phyloP scores from a whole-genome alignment of 306 rosid species.

The Cucurbita ficifolia region DNA sequence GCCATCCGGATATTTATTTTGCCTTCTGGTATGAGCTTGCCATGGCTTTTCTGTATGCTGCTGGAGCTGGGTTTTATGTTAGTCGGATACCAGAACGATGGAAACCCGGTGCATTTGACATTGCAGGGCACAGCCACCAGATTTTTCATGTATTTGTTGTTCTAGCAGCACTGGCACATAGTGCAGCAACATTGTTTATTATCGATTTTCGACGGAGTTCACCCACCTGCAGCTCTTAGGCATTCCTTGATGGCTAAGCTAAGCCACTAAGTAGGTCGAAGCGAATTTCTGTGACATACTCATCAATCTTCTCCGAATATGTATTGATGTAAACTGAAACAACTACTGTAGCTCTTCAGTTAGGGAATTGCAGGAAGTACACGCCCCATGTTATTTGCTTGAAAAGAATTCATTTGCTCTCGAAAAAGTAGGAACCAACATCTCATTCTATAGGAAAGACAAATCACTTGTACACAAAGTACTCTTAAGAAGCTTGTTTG shows the following conservation, averaged over 20 bases:
- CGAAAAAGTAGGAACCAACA: background rate
- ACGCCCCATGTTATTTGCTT: background rate
- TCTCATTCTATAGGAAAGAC: background rate
- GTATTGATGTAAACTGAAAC: background rate
- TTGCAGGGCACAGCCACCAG: slow-evolving; percentile 96
- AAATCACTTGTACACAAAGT: background rate
- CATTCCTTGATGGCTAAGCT: background rate
- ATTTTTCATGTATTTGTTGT: slow-evolving; percentile 75
- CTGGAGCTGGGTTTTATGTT: slow-evolving; percentile 58
- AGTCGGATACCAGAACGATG: slow-evolving; percentile 66
- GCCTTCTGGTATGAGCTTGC: slow-evolving; percentile 55
- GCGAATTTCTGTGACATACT: background rate
- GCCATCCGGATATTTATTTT: slow-evolving; percentile 22
- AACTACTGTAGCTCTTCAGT: background rate
- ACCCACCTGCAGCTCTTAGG: slow-evolving; percentile 28
- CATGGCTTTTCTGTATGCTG: slow-evolving; percentile 60
- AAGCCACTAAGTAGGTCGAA: background rate
- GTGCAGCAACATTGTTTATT: slow-evolving; percentile 43
- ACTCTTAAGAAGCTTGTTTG: background rate
- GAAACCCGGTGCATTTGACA: slow-evolving; percentile 81
- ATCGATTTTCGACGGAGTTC: slow-evolving; percentile 40
- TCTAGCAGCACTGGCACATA: slow-evolving; percentile 68
- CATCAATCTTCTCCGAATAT: background rate
- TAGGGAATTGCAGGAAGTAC: background rate
- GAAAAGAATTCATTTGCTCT: background rate